These are phyloP conservation scores for Grosmannia clavigera DNA, from an alignment of 2,329 filamentous ascomycete species.

Conservation along the genomic window DNA sequence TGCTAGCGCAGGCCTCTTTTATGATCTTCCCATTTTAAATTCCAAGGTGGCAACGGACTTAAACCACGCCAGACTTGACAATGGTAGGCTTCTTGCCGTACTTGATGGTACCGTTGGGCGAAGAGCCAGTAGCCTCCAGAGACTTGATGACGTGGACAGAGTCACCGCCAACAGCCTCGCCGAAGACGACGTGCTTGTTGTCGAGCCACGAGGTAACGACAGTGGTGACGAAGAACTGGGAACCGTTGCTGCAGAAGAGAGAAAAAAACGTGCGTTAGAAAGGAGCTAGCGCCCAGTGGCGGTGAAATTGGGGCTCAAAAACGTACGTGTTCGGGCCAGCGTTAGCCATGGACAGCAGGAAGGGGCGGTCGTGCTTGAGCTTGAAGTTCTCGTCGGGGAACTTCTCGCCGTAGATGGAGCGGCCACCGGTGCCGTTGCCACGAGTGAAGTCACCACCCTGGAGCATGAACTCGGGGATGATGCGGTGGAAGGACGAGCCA, in stretches of 20 bases:
- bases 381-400: slow-evolving; percentile 89
- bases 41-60: not conserved
- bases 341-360: slow-evolving; percentile 90
- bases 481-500: slow-evolving; percentile 78
- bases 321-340: slow-evolving; percentile 80
- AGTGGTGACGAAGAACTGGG: slow-evolving; percentile 96
- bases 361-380: slow-evolving; percentile 58
- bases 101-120: slow-evolving; percentile 38
- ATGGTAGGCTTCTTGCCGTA: slow-evolving; percentile 32
- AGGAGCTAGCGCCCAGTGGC: not conserved
- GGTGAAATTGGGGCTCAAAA: no score
- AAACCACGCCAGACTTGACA: slow-evolving; percentile 9
- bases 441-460: slow-evolving; percentile 94
- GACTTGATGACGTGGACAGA: slow-evolving; percentile 44
- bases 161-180: slow-evolving; percentile 47
- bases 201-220: slow-evolving; percentile 79
- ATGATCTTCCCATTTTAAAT: not conserved
- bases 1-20: not conserved
- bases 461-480: slow-evolving; percentile 90
- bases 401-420: slow-evolving; percentile 92
- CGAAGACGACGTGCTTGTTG: slow-evolving; percentile 76
- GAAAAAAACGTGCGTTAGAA: not conserved
- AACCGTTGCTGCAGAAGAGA: slow-evolving; percentile 63
- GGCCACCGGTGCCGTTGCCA: slow-evolving; percentile 79
- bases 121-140: slow-evolving; percentile 47